Conservation (phyloP, 495 filamentous ascomycete genomes). For the Trichocladium antarcticum region DNA sequence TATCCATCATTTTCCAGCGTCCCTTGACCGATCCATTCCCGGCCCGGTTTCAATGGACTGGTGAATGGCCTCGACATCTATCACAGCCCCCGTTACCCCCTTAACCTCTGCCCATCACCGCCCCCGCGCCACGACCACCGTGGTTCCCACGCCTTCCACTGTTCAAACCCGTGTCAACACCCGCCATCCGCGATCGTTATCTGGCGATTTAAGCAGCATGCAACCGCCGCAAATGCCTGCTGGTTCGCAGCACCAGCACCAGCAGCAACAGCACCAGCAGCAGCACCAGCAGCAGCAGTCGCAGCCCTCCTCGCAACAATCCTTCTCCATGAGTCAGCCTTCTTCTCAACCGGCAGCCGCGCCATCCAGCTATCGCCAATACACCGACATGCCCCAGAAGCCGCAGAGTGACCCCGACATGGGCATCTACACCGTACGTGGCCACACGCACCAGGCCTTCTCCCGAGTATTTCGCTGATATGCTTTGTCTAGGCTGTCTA, state of each 20-base stretch:
- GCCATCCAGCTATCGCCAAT: conserved; percentile 24
- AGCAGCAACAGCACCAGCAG: conserved; percentile 18
- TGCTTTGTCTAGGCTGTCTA: conserved; percentile 62
- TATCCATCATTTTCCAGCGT: background rate
- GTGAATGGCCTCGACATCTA: conserved; percentile 35
- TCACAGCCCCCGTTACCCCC: conserved; percentile 17
- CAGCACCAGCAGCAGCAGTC: conserved; percentile 36
- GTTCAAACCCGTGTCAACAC: background rate
- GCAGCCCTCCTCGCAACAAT: conserved; percentile 40
- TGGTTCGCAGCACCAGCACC: conserved; percentile 13
- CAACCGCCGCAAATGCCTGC: conserved; percentile 20
- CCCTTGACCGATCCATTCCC: background rate
- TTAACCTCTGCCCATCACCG: conserved; percentile 9
- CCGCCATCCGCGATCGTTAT: conserved; percentile 16
- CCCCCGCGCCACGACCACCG: conserved; percentile 24
- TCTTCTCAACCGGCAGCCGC: conserved; percentile 22
- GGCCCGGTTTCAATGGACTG: conserved; percentile 3
- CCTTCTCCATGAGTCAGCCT: conserved; percentile 40
- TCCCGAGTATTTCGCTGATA: conserved; percentile 1
- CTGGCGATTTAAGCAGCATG: conserved; percentile 5
- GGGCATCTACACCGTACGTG: conserved; percentile 69
- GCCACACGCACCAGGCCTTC: background rate
- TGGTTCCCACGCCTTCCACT: conserved; percentile 5
- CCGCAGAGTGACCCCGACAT: conserved; percentile 47
- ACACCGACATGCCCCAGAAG: conserved; percentile 36